Percentiles rank a stretch among this genome's conserved stretches.
Conservation (phyloP, 2,329 filamentous ascomycete species). For the Penicillium sp. region DNA sequence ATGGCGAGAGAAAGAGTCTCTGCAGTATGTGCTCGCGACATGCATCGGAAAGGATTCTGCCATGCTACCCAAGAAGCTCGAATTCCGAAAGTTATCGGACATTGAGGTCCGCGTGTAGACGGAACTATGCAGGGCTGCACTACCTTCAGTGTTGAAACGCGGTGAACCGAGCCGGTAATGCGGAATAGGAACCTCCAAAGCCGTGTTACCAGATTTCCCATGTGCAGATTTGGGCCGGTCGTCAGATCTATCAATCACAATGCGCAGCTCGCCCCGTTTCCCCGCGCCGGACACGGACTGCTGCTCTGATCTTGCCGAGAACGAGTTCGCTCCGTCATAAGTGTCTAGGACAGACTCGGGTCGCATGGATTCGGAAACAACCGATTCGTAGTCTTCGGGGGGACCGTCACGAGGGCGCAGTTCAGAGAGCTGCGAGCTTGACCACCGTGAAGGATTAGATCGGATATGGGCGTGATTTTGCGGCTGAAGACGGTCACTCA, state of each 20-base stretch:
- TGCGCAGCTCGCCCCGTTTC: slow-evolving; percentile 65
- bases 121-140: slow-evolving; percentile 73
- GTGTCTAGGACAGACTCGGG: slow-evolving; percentile 23
- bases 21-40: slow-evolving; percentile 23
- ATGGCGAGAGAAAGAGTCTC: slow-evolving; percentile 23
- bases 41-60: slow-evolving; percentile 20
- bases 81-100: slow-evolving; percentile 64
- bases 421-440: slow-evolving; percentile 40
- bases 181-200: slow-evolving; percentile 71
- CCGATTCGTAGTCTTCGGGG: slow-evolving; percentile 23
- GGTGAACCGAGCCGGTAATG: slow-evolving; percentile 79
- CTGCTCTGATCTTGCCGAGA: slow-evolving; percentile 68
- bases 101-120: slow-evolving; percentile 64
- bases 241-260: slow-evolving; percentile 69
- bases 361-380: slow-evolving; percentile 17
- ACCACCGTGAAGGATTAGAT: slow-evolving; percentile 36
- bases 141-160: slow-evolving; percentile 70
- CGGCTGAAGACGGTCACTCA: slow-evolving; percentile 50
- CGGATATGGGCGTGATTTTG: slow-evolving; percentile 26
- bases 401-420: slow-evolving; percentile 30
- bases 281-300: slow-evolving; percentile 34
- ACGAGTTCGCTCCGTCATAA: slow-evolving; percentile 65
- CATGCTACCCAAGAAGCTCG: slow-evolving; percentile 48
- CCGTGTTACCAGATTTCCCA: slow-evolving; percentile 48
- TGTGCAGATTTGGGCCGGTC: slow-evolving; percentile 61